phyloP scores from a whole-genome alignment of 306 rosid species.

The Albizia julibrissin region DNA sequence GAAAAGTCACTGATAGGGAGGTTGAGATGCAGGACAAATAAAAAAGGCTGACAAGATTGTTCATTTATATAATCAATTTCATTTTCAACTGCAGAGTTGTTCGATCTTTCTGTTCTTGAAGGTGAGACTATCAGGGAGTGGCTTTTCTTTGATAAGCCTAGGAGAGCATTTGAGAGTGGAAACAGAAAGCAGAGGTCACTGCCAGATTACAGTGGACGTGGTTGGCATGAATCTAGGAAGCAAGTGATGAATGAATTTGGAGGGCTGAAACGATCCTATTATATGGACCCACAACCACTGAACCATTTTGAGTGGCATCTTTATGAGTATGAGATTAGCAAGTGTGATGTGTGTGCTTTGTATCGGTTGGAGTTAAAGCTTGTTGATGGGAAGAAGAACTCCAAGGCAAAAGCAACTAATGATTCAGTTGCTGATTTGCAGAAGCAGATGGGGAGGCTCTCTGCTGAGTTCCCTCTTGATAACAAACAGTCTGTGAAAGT shows the following conservation, averaged over 20 bases:
- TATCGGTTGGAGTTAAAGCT: conserved; percentile 91
- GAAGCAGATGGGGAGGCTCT: conserved; percentile 97
- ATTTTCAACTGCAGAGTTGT: conserved; percentile 67
- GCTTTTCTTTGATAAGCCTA: conserved; percentile 99
- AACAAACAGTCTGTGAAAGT: conserved; percentile 77
- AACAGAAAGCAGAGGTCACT: conserved; percentile 97
- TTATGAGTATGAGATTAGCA: conserved; percentile 91
- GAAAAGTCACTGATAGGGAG: not conserved
- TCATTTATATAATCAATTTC: conserved; percentile 26
- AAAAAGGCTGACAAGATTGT: not conserved
- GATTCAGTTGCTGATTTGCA: conserved; percentile 97
- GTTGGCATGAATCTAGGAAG: conserved; percentile 99
- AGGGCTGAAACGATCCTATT: conserved; percentile 96
- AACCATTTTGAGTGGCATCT: conserved; percentile 97
- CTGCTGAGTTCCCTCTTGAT: conserved; percentile 88
- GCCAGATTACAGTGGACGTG: conserved; percentile 96
- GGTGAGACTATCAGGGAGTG: conserved; percentile 95
- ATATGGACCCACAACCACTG: conserved; percentile 97
- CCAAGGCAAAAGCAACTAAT: conserved; percentile 65
- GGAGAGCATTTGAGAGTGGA: conserved; percentile 98
- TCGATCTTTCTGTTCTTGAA: conserved; percentile 86
- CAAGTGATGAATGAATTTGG: conserved; percentile 93
- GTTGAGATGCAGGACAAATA: not conserved
- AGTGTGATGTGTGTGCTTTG: conserved; percentile 90
- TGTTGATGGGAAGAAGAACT: conserved; percentile 90